phyloP scores from a whole-genome alignment of 2,329 filamentous ascomycete genomes.

The Eutypella sp. region DNA sequence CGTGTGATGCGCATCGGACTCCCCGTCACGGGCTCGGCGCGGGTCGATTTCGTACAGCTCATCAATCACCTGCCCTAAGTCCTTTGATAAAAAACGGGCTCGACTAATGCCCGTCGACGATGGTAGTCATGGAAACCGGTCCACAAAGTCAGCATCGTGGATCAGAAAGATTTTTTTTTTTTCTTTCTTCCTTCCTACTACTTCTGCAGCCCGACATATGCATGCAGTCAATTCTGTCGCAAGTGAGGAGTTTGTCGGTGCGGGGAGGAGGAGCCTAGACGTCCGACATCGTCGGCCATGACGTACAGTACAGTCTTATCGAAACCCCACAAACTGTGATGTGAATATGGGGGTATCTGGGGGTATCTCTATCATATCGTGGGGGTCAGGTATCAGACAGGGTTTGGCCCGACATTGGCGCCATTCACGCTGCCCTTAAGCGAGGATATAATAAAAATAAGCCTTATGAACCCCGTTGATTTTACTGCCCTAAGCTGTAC shows the following conservation, averaged over 20 bases:
- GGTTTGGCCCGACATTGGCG: no score
- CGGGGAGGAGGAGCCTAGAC: no score
- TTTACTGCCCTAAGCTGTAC: no score
- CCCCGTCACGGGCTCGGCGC: slow-evolving; percentile 9
- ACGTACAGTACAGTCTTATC: slow-evolving; percentile 27
- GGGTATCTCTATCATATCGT: no score
- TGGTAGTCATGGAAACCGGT: neutral
- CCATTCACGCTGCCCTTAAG: no score
- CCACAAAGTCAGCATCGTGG: neutral
- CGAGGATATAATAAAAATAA: no score
- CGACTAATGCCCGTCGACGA: neutral
- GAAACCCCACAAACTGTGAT: slow-evolving; percentile 11
- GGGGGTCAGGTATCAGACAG: no score
- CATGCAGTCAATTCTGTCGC: slow-evolving; percentile 22
- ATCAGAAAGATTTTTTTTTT: slow-evolving; percentile 7
- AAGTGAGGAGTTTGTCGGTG: slow-evolving; percentile 25
- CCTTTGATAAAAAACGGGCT: neutral
- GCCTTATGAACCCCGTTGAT: no score
- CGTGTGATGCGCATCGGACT: slow-evolving; percentile 17
- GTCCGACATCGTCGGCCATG: slow-evolving; percentile 33
- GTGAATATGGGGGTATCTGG: no score
- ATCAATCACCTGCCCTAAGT: slow-evolving; percentile 18
- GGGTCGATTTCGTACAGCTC: slow-evolving; percentile 19
- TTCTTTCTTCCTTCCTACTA: no score
- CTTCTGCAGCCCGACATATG: no score